Evolutionary conservation across 345 rosid genomes (phyloP).

Genomic region (Cardiospermum halicacabum): DNA sequence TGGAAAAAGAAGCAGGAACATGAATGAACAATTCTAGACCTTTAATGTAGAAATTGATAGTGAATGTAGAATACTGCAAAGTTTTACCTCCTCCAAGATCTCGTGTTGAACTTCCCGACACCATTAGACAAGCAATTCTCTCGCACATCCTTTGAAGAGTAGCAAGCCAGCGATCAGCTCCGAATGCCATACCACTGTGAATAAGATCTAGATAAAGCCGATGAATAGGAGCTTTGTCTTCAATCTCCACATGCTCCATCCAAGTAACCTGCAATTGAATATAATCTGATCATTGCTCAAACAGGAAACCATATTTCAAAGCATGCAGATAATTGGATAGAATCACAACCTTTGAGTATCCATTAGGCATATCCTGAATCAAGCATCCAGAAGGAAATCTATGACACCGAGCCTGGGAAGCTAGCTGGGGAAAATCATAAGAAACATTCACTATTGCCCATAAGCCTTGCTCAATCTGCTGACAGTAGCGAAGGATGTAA

Average conservation of each 20-base stretch:
- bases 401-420: constrained; percentile 49
- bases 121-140: constrained; percentile 73
- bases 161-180: constrained; percentile 83
- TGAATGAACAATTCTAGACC: not conserved
- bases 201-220: constrained; percentile 61
- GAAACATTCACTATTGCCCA: constrained; percentile 91
- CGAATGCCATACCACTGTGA: constrained; percentile 71
- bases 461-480: constrained; percentile 83
- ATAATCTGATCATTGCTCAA: not conserved
- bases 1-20: constrained; percentile 25
- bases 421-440: constrained; percentile 66
- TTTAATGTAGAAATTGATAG: not conserved
- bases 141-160: constrained; percentile 85
- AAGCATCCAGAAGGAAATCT: constrained; percentile 94
- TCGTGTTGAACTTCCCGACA: constrained; percentile 53
- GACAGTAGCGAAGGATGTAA: constrained; percentile 74
- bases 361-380: constrained; percentile 95
- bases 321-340: constrained; percentile 3
- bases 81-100: constrained; percentile 77
- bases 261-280: constrained; percentile 64
- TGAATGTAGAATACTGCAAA: not conserved
- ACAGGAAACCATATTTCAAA: constrained; percentile 8
- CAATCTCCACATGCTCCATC: constrained; percentile 85
- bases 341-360: constrained; percentile 75
- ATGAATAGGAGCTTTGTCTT: constrained; percentile 59